Evolutionary conservation across 176 grass and related monocot genomes (phyloP).

Genomic region (Oryza glaberrima): DNA sequence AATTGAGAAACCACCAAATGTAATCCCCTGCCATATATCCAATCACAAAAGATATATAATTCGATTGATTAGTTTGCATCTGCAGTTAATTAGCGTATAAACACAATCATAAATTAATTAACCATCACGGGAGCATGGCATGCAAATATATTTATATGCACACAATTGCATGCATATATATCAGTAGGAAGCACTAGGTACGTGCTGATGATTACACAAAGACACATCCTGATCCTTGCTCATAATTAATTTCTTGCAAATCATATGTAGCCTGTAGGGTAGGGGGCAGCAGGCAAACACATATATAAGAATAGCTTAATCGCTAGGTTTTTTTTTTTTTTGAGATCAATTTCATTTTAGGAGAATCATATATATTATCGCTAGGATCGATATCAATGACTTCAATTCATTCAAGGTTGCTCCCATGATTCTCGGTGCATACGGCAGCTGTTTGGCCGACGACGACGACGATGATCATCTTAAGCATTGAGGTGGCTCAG

Average conservation of each 20-base stretch:
- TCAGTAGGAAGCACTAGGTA: not conserved
- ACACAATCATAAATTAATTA: not conserved
- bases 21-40: too few relatives aligned
- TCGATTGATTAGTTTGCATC: too few relatives aligned
- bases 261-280: not conserved
- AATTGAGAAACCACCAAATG: too few relatives aligned
- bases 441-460: not conserved
- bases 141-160: not conserved
- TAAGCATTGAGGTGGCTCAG: constrained; percentile 57
- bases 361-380: not conserved
- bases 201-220: constrained; percentile 1
- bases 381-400: not conserved
- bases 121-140: not conserved
- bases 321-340: not conserved
- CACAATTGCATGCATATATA: not conserved
- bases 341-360: not conserved
- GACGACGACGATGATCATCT: not conserved
- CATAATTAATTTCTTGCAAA: not conserved
- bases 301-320: not conserved
- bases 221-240: not conserved
- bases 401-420: not conserved
- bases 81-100: too few relatives aligned
- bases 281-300: not conserved
- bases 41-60: too few relatives aligned
- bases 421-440: not conserved